phyloP scores from a whole-genome alignment of 1,139 yeast genomes.

The Debaryomyces nepalensis region DNA sequence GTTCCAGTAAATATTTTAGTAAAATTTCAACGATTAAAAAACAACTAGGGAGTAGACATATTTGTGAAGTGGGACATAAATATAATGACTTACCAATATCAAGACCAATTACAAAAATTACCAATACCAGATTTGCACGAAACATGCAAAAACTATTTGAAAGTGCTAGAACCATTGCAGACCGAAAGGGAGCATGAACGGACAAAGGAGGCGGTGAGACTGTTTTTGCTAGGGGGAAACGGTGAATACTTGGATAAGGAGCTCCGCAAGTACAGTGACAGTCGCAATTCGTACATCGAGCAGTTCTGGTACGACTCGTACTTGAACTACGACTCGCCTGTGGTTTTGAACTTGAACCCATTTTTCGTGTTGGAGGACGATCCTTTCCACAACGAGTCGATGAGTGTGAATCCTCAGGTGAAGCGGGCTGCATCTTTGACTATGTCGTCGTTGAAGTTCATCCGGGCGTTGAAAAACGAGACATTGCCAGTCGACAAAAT shows the following conservation, averaged over 20 bases:
- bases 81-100: slow-evolving; percentile 56
- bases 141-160: slow-evolving; percentile 67
- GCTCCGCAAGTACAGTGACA: slow-evolving; percentile 62
- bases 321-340: slow-evolving; percentile 84
- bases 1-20: not conserved
- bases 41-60: not conserved
- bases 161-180: slow-evolving; percentile 74
- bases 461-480: slow-evolving; percentile 75
- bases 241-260: slow-evolving; percentile 69
- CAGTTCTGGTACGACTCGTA: slow-evolving; percentile 94
- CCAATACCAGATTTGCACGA: slow-evolving; percentile 78
- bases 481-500: slow-evolving; percentile 75
- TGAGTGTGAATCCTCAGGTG: slow-evolving; percentile 64
- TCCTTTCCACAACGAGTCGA: slow-evolving; percentile 72
- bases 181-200: slow-evolving; percentile 68
- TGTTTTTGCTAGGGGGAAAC: slow-evolving; percentile 56
- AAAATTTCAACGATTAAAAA: not conserved
- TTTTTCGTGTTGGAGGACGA: slow-evolving; percentile 88
- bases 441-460: slow-evolving; percentile 74
- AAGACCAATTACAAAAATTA: slow-evolving; percentile 59
- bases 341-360: slow-evolving; percentile 85
- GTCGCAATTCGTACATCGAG: slow-evolving; percentile 80
- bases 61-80: slow-evolving; percentile 3
- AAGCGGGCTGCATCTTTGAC: slow-evolving; percentile 84
- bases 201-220: slow-evolving; percentile 63